These are phyloP conservation scores for Trichoderma semiorbis DNA, from an alignment of 2,329 filamentous ascomycete genomes.

Conservation along the genomic window DNA sequence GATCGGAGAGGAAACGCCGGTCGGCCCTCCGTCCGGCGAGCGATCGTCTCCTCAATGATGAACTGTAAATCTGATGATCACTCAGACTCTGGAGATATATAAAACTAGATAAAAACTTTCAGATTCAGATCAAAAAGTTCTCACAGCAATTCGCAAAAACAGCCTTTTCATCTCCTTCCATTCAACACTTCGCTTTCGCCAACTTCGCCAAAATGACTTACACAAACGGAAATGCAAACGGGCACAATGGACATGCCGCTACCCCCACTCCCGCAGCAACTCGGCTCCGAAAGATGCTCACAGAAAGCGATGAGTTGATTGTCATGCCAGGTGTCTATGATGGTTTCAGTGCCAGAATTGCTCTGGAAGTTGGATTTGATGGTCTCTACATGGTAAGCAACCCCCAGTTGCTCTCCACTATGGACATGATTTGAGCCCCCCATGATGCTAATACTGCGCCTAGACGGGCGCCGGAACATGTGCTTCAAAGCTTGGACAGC, in stretches of 20 bases:
- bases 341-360: constrained; percentile 62
- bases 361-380: constrained; percentile 58
- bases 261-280: constrained; percentile 28
- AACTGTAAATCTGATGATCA: not conserved
- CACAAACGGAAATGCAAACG: constrained; percentile 8
- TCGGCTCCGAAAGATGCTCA: constrained; percentile 41
- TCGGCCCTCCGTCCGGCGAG: not conserved
- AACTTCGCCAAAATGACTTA: not conserved
- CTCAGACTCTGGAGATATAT: not conserved
- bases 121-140: not conserved
- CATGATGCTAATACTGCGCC: not conserved
- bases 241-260: not conserved
- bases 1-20: constrained; percentile 7
- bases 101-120: not conserved
- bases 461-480: constrained; percentile 62
- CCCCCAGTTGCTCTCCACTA: not conserved
- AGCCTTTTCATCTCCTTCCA: not conserved
- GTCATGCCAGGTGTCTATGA: constrained; percentile 67
- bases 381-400: constrained; percentile 62
- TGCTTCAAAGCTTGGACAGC: constrained; percentile 58
- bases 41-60: not conserved
- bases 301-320: constrained; percentile 42
- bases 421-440: not conserved
- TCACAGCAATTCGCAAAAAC: not conserved
- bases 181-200: not conserved